Base-by-base conservation (phyloP, 805 yeast genomes). In the Tanozyma kutaoensis region DNA sequence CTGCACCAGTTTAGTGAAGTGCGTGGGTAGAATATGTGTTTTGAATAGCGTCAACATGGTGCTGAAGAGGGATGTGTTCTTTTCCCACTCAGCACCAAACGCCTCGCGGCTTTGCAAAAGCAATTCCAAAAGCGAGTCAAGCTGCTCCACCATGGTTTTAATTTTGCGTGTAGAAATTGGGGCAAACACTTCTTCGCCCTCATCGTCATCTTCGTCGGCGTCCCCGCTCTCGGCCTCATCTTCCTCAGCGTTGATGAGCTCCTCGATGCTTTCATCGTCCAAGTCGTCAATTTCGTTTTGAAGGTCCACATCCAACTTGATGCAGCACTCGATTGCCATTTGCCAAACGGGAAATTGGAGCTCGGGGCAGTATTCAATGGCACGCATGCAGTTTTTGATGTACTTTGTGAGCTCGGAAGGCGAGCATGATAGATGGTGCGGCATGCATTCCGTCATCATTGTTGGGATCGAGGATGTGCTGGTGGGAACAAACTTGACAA, bases 221-320 rank as follows among this genome's bases (percentile, higher is more conserved):
- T 25, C 26, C 0, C 37, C 42, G 3, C 51, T 62, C 7, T 56
- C 70, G 8, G 45, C 54, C 8, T 64, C 72, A 6, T 68, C 75
- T 9, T 69, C 67, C 9, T 43, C 50, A 4, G 58, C 62, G 31
- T 54, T 53, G 12, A 58, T 54, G 20, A 58, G 48, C 15, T 67
- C 76, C 24, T 74, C 72, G 29, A 71, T 78, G 30, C 55, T 58
- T 20, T 58, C 66, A 37, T 80, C 91, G 45, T 80, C 93, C 30
- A 77, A 55, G 37, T 81, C 94, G 40, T 85, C 95, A 31, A 82
- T 54, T 40, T 79, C 91, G 44, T 81, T 84, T 43, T 84, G 95
- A 31, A 86, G 60, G 49, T 85, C 97, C 4, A 86, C 95, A 51
- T 88, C 98, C 25, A 91, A 60, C 37, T 81, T 79, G 32, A 91